These are phyloP conservation scores for Apiotrichum brassicae DNA, from an alignment of 1,284 basidiomycete species.

Conservation along the genomic window DNA sequence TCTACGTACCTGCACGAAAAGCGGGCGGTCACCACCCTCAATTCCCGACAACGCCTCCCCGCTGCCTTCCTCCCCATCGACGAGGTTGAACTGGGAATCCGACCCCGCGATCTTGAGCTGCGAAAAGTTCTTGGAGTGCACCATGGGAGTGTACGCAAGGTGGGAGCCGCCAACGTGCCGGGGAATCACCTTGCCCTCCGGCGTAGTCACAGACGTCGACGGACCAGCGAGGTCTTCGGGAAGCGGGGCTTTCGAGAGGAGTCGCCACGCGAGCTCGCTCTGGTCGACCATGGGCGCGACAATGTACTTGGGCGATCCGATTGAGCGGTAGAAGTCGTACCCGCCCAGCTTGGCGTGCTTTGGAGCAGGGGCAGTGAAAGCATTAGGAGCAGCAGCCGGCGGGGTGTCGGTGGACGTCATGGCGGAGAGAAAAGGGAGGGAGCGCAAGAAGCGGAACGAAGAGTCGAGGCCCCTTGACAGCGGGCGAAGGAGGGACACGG, in stretches of 20 bases:
- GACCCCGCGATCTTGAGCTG: conserved; percentile 45
- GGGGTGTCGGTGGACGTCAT: not conserved
- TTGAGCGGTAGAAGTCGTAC: conserved; percentile 73
- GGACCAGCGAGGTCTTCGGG: conserved; percentile 24
- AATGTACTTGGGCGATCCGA: conserved; percentile 78
- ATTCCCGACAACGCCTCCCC: conserved; percentile 37
- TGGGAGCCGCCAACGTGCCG: conserved; percentile 49
- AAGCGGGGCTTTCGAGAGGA: conserved; percentile 79
- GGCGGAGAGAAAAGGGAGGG: not conserved
- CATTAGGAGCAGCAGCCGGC: not conserved
- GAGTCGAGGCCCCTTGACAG: conserved; percentile 1
- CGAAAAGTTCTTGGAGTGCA: conserved; percentile 82
- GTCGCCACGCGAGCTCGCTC: conserved; percentile 89
- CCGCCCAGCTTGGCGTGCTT: conserved; percentile 58
- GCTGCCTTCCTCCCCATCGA: conserved; percentile 49
- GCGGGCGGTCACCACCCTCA: conserved; percentile 61
- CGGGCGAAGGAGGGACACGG: conserved; percentile 10
- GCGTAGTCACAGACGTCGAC: conserved; percentile 17
- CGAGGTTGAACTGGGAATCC: conserved; percentile 62
- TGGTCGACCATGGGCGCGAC: conserved; percentile 99
- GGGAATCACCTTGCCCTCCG: conserved; percentile 3
- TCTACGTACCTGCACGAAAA: conserved; percentile 65
- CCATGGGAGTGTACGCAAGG: conserved; percentile 94
- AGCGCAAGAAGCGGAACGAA: no score
- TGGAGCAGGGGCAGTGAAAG: not conserved